These are phyloP conservation scores for Colletotrichum salicis DNA, from an alignment of 2,329 filamentous ascomycete species.

Conservation along the genomic window DNA sequence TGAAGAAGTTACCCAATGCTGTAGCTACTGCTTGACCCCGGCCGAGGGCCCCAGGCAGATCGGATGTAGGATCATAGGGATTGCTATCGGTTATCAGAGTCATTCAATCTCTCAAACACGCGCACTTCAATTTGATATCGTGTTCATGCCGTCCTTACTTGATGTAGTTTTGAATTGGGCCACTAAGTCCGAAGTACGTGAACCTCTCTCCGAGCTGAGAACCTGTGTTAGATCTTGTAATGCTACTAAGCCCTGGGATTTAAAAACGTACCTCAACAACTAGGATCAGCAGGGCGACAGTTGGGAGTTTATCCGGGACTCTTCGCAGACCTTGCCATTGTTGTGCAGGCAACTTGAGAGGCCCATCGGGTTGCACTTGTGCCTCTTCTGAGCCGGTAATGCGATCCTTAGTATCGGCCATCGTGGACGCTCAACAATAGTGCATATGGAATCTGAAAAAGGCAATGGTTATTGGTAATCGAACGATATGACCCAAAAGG, in stretches of 20 bases:
- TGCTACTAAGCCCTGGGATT: too few species aligned
- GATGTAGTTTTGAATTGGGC: conserved; percentile 46
- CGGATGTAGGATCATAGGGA: conserved; percentile 38
- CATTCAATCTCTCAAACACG: not conserved
- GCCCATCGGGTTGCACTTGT: not conserved
- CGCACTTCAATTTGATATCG: too few species aligned
- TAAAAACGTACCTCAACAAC: conserved; percentile 38
- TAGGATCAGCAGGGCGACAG: conserved; percentile 41
- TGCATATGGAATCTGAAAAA: not conserved
- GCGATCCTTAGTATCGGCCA: conserved; percentile 31
- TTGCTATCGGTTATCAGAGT: conserved; percentile 17
- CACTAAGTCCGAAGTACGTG: conserved; percentile 45
- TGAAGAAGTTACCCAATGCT: conserved; percentile 43
- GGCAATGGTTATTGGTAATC: not conserved
- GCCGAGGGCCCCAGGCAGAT: conserved; percentile 36
- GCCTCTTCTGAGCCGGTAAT: conserved; percentile 11
- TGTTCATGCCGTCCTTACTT: conserved; percentile 31
- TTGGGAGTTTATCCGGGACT: conserved; percentile 43
- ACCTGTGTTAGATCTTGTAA: not conserved
- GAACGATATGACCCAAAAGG: not conserved
- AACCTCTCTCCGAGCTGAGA: conserved; percentile 43
- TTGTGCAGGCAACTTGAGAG: not conserved
- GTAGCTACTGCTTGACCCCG: conserved; percentile 36
- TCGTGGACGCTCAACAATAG: not conserved
- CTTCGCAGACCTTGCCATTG: conserved; percentile 38